Base-by-base conservation (phyloP, 352 stramenopile genomes). In the Phytophthora citrophthora region DNA sequence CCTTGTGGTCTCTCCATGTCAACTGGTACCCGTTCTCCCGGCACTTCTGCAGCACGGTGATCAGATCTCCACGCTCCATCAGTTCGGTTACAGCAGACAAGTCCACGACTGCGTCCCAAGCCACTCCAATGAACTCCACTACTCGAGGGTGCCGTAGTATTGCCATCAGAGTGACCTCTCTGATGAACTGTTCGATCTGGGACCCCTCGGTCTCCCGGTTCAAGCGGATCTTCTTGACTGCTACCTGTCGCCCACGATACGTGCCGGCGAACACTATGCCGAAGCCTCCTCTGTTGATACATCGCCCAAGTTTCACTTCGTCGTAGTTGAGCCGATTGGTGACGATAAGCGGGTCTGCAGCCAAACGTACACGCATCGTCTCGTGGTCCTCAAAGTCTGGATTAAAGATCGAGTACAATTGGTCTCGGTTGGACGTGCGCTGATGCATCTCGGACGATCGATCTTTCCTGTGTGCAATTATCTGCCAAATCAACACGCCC, bases 11-110 rank as follows among this genome's bases (percentile, higher is more conserved):
- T 4, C 44, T 53, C 72, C 64, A 86, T n/a, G 65, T 72, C 43
- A 77, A 34, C 4, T 31, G 59, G 7, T 53, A 56, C 1, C 63
- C 56, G 5, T 51, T 46, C 4, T 59, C 29, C 15, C 72, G 67
- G 27, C 54, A 70, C 2, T 47, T 43, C 32, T 72, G 64, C 18
- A 87, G 52, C n/a, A 89, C 68, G 0, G 75, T 60, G 46, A 67
- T 79, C 15, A 89, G 50, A 45, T 89, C 75, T 2, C 79, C 77
- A 11, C 73, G 61, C n/a, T 77, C 63, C 79, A 89, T 86, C n/a
- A 82, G 64, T 45, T 89, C 79, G 9, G 68, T 83, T 15, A 88
- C 45, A 3, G 58, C 68, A 1, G 74, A 77, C 3, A 88, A 40
- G 47, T 88, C 65, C 8, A 68, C 50, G 6, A 80, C 32, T 16